These are phyloP conservation scores for Leishmania arabica DNA, from an alignment of 208 protist species.

Conservation along the genomic window DNA sequence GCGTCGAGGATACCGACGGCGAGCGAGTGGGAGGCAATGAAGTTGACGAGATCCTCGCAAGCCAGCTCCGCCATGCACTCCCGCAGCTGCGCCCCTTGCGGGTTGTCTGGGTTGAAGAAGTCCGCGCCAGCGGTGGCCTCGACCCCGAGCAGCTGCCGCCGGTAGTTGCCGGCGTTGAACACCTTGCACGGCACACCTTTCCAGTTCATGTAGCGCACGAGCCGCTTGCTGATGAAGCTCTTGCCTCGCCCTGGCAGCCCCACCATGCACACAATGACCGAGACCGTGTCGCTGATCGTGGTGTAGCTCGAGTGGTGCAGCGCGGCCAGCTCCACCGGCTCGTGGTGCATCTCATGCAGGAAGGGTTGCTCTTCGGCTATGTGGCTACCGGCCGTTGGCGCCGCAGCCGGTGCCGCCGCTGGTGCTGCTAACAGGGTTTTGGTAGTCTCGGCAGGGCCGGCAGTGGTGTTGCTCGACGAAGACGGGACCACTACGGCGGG, in stretches of 20 bases:
- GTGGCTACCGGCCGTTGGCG: not conserved
- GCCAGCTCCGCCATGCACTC: conserved; percentile 89
- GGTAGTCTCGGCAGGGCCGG: not conserved
- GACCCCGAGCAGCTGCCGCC: conserved; percentile 81
- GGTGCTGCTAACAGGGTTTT: not conserved
- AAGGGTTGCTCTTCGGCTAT: conserved; percentile 22
- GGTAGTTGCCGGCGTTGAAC: conserved; percentile 91
- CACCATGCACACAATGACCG: conserved; percentile 89
- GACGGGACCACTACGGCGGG: not conserved
- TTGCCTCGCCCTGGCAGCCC: conserved; percentile 90
- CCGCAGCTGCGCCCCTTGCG: conserved; percentile 62
- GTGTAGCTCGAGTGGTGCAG: conserved; percentile 74
- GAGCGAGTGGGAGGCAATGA: conserved; percentile 60
- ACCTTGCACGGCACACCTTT: conserved; percentile 87
- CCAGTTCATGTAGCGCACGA: conserved; percentile 93
- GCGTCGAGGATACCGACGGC: conserved; percentile 92
- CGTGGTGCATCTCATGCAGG: conserved; percentile 20
- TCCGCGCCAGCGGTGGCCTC: conserved; percentile 56
- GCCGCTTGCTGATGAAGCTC: conserved; percentile 82
- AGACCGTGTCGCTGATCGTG: conserved; percentile 74
- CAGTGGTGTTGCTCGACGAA: not conserved
- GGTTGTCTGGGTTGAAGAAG: conserved; percentile 88
- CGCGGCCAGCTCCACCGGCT: conserved; percentile 11
- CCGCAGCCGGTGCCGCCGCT: not conserved
- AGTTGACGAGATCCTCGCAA: conserved; percentile 80